Base-by-base conservation (phyloP, 1,284 basidiomycete species). In the Phellinidium pouzarii region DNA sequence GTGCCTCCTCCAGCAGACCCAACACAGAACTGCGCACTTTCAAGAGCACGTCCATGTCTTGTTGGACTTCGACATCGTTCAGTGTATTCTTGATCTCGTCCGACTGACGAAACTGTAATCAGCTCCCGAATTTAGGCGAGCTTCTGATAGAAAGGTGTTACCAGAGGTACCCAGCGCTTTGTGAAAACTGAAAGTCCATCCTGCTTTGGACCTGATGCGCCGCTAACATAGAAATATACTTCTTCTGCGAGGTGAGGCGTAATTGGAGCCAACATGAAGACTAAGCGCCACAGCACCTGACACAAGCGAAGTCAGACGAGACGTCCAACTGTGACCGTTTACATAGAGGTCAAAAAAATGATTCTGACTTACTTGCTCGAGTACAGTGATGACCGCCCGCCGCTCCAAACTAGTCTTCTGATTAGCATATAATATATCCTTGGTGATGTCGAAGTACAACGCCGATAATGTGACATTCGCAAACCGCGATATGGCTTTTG, bases 191-290 rank as follows among this genome's bases (percentile, higher is more conserved):
- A 88, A 0, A 61, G 44, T 0, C 57, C 58, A 2, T 52, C 49
- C 3, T 34, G 22, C 2, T 60, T 64, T 7, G 67, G 65, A 20
- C 61, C 43, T 44, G 31, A 59, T 19, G 68, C 63, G 17, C 61
- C 59, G 52, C 69, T 62, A 58, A 69, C 65, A 25, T 65, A 73
- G 43, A 81, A 74, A 60, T 89, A 77, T 45, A 96, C 81, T 65
- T 99, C 95, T 69, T 98, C 94, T 0, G 92, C 89, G 2, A 98
- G 77, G 64, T 96, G 89, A 2, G 96, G 95, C 3, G 90, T 74
- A 25, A 98, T 84, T 0, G 95, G 96, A 0, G 92, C 91, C 41
- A 95, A 72, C 12, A 94, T 76, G 4, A 76, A 77, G 0, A 80
- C 80, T 68, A 94, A 78, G 0, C 81, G 83, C 22, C 73, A 68